Percentiles rank a stretch among this genome's conserved stretches.
Conservation (phyloP, 768 basidiomycete genomes). For the Leccinum subgranulosum region DNA sequence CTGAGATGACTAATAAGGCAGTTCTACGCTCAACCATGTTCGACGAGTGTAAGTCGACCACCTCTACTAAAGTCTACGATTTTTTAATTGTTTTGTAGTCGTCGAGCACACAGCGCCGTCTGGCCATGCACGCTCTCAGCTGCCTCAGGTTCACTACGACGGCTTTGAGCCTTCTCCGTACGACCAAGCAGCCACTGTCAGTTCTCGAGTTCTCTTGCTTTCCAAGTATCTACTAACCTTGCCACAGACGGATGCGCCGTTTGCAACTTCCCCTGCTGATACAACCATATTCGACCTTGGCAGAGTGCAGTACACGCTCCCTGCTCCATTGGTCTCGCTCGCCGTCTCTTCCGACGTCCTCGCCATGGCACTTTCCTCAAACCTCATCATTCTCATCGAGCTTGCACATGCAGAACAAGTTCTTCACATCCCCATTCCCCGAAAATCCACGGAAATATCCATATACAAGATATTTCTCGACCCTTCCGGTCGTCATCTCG, state of each 20-base stretch:
- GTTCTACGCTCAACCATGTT: constrained; percentile 44
- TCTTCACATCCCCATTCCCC: constrained; percentile 71
- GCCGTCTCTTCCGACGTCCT: constrained; percentile 86
- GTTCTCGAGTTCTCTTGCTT: background rate
- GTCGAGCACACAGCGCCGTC: constrained; percentile 78
- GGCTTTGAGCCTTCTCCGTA: constrained; percentile 80
- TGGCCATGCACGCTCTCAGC: constrained; percentile 34
- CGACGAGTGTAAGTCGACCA: constrained; percentile 55
- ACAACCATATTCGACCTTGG: constrained; percentile 78
- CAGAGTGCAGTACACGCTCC: constrained; percentile 84
- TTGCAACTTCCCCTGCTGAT: constrained; percentile 33
- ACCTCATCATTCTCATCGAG: constrained; percentile 84
- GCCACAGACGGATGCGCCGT: constrained; percentile 29
- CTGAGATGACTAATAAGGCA: background rate
- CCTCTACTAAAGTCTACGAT: background rate
- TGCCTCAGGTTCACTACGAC: constrained; percentile 73
- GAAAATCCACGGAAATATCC: constrained; percentile 70
- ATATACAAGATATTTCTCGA: constrained; percentile 88
- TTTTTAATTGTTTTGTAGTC: constrained; percentile 43
- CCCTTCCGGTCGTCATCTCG: constrained; percentile 86
- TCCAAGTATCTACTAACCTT: constrained; percentile 11
- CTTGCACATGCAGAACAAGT: constrained; percentile 85
- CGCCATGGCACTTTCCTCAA: constrained; percentile 76
- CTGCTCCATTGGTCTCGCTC: constrained; percentile 78
- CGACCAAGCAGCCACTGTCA: constrained; percentile 36